These are phyloP conservation scores for Blastobotrys arbuscula DNA, from an alignment of 1,139 yeast genomes.

Conservation along the genomic window DNA sequence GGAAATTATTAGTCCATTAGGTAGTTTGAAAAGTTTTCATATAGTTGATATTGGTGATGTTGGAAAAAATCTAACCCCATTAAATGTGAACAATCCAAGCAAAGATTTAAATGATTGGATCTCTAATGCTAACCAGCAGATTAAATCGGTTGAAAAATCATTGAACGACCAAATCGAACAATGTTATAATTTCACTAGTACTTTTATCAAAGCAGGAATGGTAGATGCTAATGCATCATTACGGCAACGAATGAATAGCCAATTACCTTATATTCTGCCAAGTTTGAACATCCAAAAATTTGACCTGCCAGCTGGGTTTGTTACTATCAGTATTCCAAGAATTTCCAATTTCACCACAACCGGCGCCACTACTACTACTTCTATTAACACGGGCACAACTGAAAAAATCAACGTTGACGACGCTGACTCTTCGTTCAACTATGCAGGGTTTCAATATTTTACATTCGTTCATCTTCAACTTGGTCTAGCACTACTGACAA, in stretches of 20 bases:
- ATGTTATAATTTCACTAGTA: neutral
- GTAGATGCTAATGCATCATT: neutral
- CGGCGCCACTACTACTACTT: neutral
- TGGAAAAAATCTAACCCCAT: neutral
- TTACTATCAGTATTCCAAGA: neutral
- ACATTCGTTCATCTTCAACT: constrained; percentile 4
- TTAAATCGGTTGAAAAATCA: neutral
- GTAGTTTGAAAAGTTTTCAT: neutral
- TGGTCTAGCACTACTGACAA: constrained; percentile 2
- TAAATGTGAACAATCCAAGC: neutral
- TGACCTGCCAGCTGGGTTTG: neutral
- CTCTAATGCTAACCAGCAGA: neutral
- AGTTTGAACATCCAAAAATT: neutral
- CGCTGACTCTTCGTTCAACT: too few species aligned
- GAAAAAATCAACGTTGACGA: neutral
- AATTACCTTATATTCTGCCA: neutral
- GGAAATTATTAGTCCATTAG: neutral
- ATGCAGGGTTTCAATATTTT: neutral
- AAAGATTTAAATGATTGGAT: neutral
- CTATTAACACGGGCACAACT: too few species aligned
- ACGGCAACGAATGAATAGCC: neutral
- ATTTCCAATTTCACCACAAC: neutral
- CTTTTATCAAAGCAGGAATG: constrained; percentile 1
- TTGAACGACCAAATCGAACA: neutral
- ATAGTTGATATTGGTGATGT: neutral